Evolutionary conservation across 2,329 filamentous ascomycete species (phyloP).

Genomic region (Microdochium bolleyi): DNA sequence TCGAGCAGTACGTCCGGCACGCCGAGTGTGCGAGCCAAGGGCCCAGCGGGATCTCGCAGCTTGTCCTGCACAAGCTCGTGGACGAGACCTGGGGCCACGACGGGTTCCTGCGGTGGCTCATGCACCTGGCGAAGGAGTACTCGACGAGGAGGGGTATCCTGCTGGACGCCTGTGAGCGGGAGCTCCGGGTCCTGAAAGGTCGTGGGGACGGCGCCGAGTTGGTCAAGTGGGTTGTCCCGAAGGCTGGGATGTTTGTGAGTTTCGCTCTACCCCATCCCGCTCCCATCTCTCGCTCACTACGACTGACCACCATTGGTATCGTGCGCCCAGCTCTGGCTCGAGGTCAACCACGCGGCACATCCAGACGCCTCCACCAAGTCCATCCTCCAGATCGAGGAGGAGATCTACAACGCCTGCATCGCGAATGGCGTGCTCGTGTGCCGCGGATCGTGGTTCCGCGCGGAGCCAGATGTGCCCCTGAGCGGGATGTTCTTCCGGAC

Average conservation of each 20-base stretch:
- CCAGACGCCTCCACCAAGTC: conserved; percentile 45
- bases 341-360: conserved; percentile 58
- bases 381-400: conserved; percentile 68
- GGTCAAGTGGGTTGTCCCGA: conserved; percentile 71
- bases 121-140: conserved; percentile 74
- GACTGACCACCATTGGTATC: not conserved
- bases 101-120: conserved; percentile 85
- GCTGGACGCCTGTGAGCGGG: conserved; percentile 69
- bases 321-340: conserved; percentile 57
- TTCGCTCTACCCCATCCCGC: not conserved
- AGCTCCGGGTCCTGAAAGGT: conserved; percentile 34
- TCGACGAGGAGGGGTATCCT: conserved; percentile 71
- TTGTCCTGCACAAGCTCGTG: conserved; percentile 78
- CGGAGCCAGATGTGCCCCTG: conserved; percentile 54
- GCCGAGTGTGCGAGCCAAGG: conserved; percentile 80
- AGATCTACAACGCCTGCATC: conserved; percentile 74
- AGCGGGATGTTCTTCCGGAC: conserved; percentile 77
- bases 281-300: not conserved
- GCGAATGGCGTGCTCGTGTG: conserved; percentile 72
- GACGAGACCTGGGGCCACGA: conserved; percentile 92
- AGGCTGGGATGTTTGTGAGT: conserved; percentile 91
- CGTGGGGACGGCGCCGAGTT: conserved; percentile 40
- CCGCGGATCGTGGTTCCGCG: conserved; percentile 85
- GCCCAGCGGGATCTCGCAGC: conserved; percentile 76
- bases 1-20: conserved; percentile 76